Evolutionary conservation across 1,139 yeast genomes (phyloP).

Genomic region (Suhomyces chickasaworum): DNA sequence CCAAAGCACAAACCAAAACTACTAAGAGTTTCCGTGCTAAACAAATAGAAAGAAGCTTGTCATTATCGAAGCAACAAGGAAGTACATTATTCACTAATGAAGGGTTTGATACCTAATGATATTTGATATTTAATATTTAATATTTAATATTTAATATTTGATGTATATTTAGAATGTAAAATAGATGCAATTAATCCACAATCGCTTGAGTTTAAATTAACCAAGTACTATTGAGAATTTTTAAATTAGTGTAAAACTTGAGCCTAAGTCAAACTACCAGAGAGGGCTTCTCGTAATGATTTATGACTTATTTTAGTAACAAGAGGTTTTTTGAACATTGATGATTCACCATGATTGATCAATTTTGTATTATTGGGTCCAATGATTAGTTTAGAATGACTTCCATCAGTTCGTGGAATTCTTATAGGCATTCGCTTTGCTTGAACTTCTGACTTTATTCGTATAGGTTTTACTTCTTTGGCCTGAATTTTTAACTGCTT

Average conservation of each 20-base stretch:
- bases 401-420: constrained; percentile 30
- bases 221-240: constrained; percentile 1
- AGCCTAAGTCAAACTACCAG: constrained; percentile 10
- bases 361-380: constrained; percentile 49
- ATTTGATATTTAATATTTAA: too few relatives aligned
- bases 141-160: too few relatives aligned
- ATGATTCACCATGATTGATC: constrained; percentile 45
- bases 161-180: constrained; percentile 9
- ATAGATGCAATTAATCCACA: constrained; percentile 10
- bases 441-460: constrained; percentile 20
- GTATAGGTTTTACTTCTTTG: constrained; percentile 16
- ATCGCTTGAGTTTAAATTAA: constrained; percentile 5
- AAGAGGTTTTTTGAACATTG: constrained; percentile 41
- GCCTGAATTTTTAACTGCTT: constrained; percentile 18
- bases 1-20: constrained; percentile 19
- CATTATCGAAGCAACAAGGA: constrained; percentile 22
- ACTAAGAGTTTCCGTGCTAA: constrained; percentile 33
- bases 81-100: constrained; percentile 21
- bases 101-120: constrained; percentile 26
- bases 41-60: constrained; percentile 32
- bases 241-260: background rate
- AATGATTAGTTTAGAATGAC: constrained; percentile 49
- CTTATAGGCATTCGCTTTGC: constrained; percentile 31
- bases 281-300: constrained; percentile 39
- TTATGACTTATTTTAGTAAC: constrained; percentile 36